phyloP scores from a whole-genome alignment of 169 alveolate species.

The Plasmodium gaboni region DNA sequence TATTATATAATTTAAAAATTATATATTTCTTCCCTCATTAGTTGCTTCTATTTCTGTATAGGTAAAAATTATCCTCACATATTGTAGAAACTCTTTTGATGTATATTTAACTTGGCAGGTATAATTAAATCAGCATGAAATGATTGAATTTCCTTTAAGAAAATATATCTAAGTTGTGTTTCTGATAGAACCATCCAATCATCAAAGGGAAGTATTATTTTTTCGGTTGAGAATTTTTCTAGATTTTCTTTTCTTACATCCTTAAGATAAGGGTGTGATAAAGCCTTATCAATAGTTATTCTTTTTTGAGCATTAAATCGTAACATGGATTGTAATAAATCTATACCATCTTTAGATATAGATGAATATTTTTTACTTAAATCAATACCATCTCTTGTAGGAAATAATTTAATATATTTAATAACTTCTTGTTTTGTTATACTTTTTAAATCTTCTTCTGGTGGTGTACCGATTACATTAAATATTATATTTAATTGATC shows the following conservation, averaged over 20 bases:
- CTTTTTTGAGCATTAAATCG: conserved; percentile 94
- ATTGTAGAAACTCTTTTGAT: conserved; percentile 40
- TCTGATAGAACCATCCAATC: conserved; percentile 94
- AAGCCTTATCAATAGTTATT: conserved; percentile 93
- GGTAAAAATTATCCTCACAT: no score
- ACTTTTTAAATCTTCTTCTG: conserved; percentile 93
- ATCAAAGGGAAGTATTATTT: conserved; percentile 89
- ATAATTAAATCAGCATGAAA: conserved; percentile 89
- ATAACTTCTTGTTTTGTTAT: conserved; percentile 91
- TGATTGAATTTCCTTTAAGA: conserved; percentile 85
- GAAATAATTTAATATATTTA: conserved; percentile 88
- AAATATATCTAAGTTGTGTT: conserved; percentile 89
- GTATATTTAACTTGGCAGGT: conserved; percentile 80
- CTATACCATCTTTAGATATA: conserved; percentile 92
- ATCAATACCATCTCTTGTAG: conserved; percentile 85
- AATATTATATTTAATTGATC: conserved; percentile 97
- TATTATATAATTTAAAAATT: no score
- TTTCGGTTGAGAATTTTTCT: conserved; percentile 67
- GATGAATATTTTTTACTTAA: conserved; percentile 87
- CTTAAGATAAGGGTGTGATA: conserved; percentile 94
- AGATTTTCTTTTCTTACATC: conserved; percentile 85
- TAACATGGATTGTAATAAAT: conserved; percentile 93
- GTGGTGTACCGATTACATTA: conserved; percentile 97
- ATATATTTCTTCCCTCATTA: no score
- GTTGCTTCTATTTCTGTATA: no score